Conservation (phyloP, 371 early-diverging fungal species). For the Fennellomyces sp. region DNA sequence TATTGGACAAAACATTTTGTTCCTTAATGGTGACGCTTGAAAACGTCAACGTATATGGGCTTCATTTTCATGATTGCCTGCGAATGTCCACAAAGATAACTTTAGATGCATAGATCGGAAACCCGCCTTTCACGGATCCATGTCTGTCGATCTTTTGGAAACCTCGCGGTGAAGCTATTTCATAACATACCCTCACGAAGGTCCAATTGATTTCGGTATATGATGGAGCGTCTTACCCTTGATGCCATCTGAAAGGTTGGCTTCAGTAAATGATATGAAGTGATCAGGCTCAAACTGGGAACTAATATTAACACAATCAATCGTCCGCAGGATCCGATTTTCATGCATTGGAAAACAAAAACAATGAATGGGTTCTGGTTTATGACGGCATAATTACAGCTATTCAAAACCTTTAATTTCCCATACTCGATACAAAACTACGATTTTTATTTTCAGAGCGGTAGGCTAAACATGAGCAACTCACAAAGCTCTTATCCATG, state of each 20-base stretch:
- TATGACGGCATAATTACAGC: constrained; percentile 10
- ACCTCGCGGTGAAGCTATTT: constrained; percentile 16
- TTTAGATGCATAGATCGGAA: constrained; percentile 28
- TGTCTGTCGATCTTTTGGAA: constrained; percentile 27
- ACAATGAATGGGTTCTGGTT: constrained; percentile 14
- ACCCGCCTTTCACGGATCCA: constrained; percentile 33
- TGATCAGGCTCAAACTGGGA: too few relatives aligned
- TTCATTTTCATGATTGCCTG: too few relatives aligned
- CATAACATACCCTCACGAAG: constrained; percentile 2
- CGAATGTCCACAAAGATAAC: too few relatives aligned
- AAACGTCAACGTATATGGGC: too few relatives aligned
- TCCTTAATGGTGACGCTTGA: too few relatives aligned
- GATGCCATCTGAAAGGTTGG: constrained; percentile 41
- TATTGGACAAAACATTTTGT: too few relatives aligned
- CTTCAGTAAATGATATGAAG: constrained; percentile 25
- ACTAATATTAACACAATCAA: too few relatives aligned
- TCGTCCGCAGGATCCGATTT: constrained; percentile 25
- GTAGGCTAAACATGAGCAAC: neutral
- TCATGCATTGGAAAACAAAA: constrained; percentile 7
- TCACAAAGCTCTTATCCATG: constrained; percentile 21
- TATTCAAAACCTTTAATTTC: constrained; percentile 6
- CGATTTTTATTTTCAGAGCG: constrained; percentile 22
- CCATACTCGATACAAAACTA: neutral
- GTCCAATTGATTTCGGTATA: constrained; percentile 12
- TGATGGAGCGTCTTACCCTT: constrained; percentile 24